A percentile compares a stretch with the other conserved stretches of the same genome.
phyloP scores from a whole-genome alignment of 108 stramenopile species.

The Nitzschia inconspicua region DNA sequence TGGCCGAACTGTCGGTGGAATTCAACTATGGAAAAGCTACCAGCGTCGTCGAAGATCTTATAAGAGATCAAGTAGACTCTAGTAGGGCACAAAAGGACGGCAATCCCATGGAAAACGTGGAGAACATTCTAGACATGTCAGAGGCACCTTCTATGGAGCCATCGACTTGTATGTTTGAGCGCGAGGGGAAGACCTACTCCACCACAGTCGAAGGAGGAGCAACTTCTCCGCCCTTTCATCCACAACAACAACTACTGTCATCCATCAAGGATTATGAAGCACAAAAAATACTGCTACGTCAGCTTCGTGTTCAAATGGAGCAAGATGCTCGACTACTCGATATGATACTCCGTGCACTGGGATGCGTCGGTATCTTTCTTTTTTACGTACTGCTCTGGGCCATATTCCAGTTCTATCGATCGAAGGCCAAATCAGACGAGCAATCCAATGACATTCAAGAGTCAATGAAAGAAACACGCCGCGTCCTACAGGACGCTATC shows the following conservation, averaged over 20 bases:
- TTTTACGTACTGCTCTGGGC: constrained; percentile 14
- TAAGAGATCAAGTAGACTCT: no score
- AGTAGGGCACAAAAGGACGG: neutral
- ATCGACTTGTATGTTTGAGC: neutral
- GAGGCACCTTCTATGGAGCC: neutral
- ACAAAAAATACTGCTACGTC: constrained; percentile 2
- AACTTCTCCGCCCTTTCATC: no score
- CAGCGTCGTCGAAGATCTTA: no score
- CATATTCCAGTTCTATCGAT: constrained; percentile 7
- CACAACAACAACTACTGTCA: neutral
- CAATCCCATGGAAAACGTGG: neutral
- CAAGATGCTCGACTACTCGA: constrained; percentile 16
- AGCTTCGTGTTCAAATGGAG: constrained; percentile 7
- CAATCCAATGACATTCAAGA: neutral
- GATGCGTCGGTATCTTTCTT: neutral
- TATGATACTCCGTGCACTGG: neutral
- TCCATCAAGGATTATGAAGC: neutral
- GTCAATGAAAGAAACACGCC: neutral
- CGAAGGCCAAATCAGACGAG: neutral
- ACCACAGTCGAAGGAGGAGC: neutral
- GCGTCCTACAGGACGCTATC: neutral
- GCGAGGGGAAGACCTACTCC: neutral
- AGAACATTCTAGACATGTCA: neutral
- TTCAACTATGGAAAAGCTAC: no score
- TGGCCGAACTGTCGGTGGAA: no score